These are phyloP conservation scores for Fraxinus dipetala DNA, from an alignment of 305 asterid species.

Conservation along the genomic window DNA sequence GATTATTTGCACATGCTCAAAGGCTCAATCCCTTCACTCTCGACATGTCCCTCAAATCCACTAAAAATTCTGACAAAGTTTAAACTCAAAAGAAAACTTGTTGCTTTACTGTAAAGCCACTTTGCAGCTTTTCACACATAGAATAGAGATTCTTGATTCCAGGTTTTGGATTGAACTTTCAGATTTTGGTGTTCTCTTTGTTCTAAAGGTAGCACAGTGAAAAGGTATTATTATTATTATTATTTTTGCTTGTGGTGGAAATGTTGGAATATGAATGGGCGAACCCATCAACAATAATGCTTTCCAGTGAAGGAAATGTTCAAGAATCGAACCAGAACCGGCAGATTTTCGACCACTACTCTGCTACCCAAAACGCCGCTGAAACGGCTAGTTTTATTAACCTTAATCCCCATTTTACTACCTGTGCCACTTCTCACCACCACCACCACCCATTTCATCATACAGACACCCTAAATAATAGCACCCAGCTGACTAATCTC, in stretches of 20 bases:
- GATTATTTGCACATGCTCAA: not conserved
- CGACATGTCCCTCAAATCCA: not conserved
- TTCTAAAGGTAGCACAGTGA: not conserved
- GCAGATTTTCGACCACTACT: slow-evolving; percentile 30
- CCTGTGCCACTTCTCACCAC: not conserved
- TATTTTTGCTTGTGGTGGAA: not conserved
- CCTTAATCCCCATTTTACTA: slow-evolving; percentile 22
- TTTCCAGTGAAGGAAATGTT: slow-evolving; percentile 28
- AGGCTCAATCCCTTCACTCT: not conserved
- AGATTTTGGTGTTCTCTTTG: slow-evolving; percentile 21
- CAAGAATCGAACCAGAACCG: slow-evolving; percentile 36
- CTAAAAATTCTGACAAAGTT: not conserved
- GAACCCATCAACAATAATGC: slow-evolving; percentile 40
- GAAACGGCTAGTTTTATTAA: not conserved
- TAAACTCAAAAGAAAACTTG: not conserved
- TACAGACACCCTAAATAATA: not conserved
- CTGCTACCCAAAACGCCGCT: not conserved
- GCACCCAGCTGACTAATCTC: slow-evolving; percentile 8
- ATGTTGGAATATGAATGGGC: slow-evolving; percentile 53
- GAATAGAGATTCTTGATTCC: not conserved
- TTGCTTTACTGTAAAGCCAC: not conserved
- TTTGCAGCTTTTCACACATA: not conserved
- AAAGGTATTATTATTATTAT: not conserved
- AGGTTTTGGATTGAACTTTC: not conserved
- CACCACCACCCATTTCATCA: slow-evolving; percentile 13